These are phyloP conservation scores for Xylaria grammica DNA, from an alignment of 495 filamentous ascomycete genomes.

Conservation along the genomic window DNA sequence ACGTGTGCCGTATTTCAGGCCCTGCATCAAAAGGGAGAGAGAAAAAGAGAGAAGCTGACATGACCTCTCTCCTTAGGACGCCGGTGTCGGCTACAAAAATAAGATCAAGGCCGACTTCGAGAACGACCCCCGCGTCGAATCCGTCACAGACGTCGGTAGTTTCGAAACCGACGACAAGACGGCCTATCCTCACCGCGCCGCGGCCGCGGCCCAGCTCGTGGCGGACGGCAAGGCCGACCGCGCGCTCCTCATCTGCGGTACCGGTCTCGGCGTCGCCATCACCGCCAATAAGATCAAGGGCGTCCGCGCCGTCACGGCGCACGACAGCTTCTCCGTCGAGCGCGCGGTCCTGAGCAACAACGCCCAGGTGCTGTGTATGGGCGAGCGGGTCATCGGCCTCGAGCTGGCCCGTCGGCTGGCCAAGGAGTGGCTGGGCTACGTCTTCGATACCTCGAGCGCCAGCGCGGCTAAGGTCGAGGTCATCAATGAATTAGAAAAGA, in stretches of 20 bases:
- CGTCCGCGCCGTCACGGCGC: constrained; percentile 83
- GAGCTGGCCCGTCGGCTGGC: constrained; percentile 79
- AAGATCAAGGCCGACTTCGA: constrained; percentile 76
- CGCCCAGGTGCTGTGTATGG: constrained; percentile 88
- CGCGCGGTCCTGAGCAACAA: constrained; percentile 82
- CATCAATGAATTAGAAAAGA: constrained; percentile 74
- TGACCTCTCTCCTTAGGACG: constrained; percentile 56
- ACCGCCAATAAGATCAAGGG: constrained; percentile 86
- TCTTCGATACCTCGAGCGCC: constrained; percentile 74
- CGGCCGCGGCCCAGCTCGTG: constrained; percentile 70
- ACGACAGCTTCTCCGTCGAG: constrained; percentile 86
- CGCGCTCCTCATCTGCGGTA: constrained; percentile 85
- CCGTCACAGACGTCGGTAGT: constrained; percentile 70
- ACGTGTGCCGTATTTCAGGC: neutral
- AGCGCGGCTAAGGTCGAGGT: constrained; percentile 77
- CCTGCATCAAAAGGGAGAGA: too few species aligned
- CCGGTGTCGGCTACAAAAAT: constrained; percentile 79
- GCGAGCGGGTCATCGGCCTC: constrained; percentile 80
- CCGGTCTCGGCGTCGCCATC: constrained; percentile 85
- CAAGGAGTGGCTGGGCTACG: constrained; percentile 81
- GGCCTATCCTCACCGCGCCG: constrained; percentile 81
- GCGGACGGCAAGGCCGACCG: constrained; percentile 73
- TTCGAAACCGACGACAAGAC: constrained; percentile 68
- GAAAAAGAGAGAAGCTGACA: constrained; percentile 25
- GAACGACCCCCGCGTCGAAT: constrained; percentile 67